Evolutionary conservation across 192 early-diverging fungal genomes (phyloP).

Genomic region (Coemansia sp.): DNA sequence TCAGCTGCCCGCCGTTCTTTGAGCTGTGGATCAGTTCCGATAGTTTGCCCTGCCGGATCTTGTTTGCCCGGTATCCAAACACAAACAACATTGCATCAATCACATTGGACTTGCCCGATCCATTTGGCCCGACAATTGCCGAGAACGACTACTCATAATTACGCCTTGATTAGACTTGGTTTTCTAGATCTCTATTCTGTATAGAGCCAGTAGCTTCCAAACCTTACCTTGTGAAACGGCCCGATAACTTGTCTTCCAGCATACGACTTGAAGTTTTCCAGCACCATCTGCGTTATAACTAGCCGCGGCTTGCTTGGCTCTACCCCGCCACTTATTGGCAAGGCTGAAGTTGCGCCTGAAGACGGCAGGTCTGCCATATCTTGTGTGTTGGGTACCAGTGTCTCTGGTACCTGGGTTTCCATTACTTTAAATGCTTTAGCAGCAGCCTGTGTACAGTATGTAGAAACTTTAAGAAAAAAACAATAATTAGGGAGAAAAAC

Average conservation of each 20-base stretch:
- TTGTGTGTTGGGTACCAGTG: slow-evolving; percentile 16
- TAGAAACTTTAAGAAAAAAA: background rate
- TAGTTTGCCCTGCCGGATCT: slow-evolving; percentile 94
- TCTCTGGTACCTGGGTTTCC: slow-evolving; percentile 4
- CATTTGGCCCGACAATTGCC: slow-evolving; percentile 94
- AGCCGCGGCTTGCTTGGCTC: slow-evolving; percentile 50
- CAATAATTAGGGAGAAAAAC: slow-evolving; percentile 6
- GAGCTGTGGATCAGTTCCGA: slow-evolving; percentile 96
- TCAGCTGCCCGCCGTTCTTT: slow-evolving; percentile 63
- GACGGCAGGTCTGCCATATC: slow-evolving; percentile 11
- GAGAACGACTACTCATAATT: slow-evolving; percentile 50
- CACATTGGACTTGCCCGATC: slow-evolving; percentile 98
- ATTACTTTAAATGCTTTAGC: background rate
- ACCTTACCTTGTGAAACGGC: slow-evolving; percentile 87
- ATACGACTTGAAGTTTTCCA: slow-evolving; percentile 97
- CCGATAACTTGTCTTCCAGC: slow-evolving; percentile 88
- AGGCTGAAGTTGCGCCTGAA: background rate
- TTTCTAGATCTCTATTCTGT: background rate
- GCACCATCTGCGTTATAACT: slow-evolving; percentile 78
- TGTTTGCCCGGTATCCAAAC: slow-evolving; percentile 96
- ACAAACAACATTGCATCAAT: slow-evolving; percentile 98
- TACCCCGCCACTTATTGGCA: background rate
- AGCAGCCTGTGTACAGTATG: background rate
- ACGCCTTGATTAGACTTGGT: background rate
- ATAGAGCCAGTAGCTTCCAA: background rate